Evolutionary conservation across 2,329 filamentous ascomycete species (phyloP).

Genomic region (Aspergillus sp.): DNA sequence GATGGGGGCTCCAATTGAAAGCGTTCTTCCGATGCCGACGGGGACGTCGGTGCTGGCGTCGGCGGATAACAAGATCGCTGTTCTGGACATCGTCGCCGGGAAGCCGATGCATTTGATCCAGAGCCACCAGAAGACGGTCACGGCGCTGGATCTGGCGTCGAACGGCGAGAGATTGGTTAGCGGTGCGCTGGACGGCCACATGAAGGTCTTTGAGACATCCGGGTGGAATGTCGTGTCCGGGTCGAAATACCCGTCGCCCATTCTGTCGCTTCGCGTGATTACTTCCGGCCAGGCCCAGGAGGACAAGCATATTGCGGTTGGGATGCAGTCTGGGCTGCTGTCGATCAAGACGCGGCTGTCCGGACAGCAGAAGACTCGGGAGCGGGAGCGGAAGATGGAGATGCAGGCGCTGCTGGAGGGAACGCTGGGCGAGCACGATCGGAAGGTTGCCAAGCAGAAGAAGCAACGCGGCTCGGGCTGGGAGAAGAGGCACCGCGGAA

Average conservation of each 20-base stretch:
- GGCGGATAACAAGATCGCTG: constrained; percentile 75
- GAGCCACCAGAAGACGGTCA: constrained; percentile 98
- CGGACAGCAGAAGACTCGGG: constrained; percentile 66
- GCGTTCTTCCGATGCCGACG: constrained; percentile 75
- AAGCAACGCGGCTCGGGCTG: constrained; percentile 48
- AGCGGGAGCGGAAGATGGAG: constrained; percentile 68
- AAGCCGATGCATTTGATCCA: constrained; percentile 77
- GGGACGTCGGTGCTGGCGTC: constrained; percentile 80
- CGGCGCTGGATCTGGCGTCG: constrained; percentile 71
- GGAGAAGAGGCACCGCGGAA: constrained; percentile 55
- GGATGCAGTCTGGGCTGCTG: constrained; percentile 88
- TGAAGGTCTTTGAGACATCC: constrained; percentile 92
- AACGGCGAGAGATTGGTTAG: constrained; percentile 72
- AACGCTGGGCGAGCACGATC: constrained; percentile 68
- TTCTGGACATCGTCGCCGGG: constrained; percentile 85
- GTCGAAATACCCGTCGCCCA: constrained; percentile 83
- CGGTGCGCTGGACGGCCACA: constrained; percentile 85
- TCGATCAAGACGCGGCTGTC: constrained; percentile 83
- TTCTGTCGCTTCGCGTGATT: constrained; percentile 74
- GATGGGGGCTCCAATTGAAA: constrained; percentile 80
- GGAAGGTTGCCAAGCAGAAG: constrained; percentile 61
- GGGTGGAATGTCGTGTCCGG: constrained; percentile 95
- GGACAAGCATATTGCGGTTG: constrained; percentile 89
- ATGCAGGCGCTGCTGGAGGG: constrained; percentile 76
- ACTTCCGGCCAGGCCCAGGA: constrained; percentile 57